Percentiles rank a stretch among this genome's conserved stretches.
Evolutionary conservation across 495 filamentous ascomycete species (phyloP).

Genomic region (Xylaria bambusicola): DNA sequence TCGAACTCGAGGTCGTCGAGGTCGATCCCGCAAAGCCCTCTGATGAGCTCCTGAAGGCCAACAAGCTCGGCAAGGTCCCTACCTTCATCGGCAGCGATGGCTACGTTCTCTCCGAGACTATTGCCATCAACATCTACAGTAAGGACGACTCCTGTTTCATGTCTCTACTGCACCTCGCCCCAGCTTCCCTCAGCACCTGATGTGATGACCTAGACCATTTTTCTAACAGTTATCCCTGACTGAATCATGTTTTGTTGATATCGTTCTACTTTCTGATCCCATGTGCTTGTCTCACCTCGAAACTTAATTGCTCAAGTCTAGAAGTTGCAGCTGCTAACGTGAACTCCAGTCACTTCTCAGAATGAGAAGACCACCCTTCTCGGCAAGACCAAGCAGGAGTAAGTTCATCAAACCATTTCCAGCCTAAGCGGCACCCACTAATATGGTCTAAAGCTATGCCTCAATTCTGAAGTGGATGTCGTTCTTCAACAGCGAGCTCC

Average conservation of each 20-base stretch:
- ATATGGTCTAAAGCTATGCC: constrained; percentile 61
- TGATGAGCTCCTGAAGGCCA: constrained; percentile 78
- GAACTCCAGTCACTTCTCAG: constrained; percentile 83
- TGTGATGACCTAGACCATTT: constrained; percentile 76
- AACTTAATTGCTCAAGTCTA: background rate
- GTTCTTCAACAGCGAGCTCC: constrained; percentile 79
- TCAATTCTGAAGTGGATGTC: constrained; percentile 96
- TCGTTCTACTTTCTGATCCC: constrained; percentile 59
- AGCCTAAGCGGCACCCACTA: constrained; percentile 17
- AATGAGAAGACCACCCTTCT: constrained; percentile 99
- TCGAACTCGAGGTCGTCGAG: constrained; percentile 83
- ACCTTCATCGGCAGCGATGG: constrained; percentile 93
- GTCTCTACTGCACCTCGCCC: constrained; percentile 7
- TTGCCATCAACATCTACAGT: constrained; percentile 98
- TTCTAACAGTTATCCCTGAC: constrained; percentile 98
- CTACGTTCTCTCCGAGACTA: constrained; percentile 82
- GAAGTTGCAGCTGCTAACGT: constrained; percentile 36
- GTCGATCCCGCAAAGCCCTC: constrained; percentile 62
- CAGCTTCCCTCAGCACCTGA: constrained; percentile 29
- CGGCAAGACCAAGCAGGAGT: constrained; percentile 99
- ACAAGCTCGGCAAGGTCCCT: constrained; percentile 86
- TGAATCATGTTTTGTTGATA: constrained; percentile 87
- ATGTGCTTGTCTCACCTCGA: background rate
- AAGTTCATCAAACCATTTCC: constrained; percentile 32
- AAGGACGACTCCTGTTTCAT: constrained; percentile 48